Evolutionary conservation across 129 eudicot species (phyloP), one percentile per base, ranked within the genome.

Genomic region (Logfia minima): DNA sequence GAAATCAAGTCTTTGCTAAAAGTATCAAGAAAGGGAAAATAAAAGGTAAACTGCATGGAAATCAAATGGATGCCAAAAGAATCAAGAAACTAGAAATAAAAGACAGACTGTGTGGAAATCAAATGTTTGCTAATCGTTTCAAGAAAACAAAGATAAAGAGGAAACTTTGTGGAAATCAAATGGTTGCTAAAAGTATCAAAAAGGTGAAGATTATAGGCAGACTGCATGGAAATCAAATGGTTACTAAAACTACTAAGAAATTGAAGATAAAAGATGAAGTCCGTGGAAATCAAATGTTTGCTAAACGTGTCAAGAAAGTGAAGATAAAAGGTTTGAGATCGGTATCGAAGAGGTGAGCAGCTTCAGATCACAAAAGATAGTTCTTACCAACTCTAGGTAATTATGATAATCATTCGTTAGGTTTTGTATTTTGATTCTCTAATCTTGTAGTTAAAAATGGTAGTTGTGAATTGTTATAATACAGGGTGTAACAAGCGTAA

Each of bases 181-280:
- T 34, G 8, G 1, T 34, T 19, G 66, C 65, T 72, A n/a, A 52
- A 53, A 52, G 66, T 55, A 52, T n/a, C 18, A 29, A 55, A 66
- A 52, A 72, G 55, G 2, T 19, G 31, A 72, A 72, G 16, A 48
- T 51, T 24, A 70, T 24, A 24, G 6, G 16, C 60, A 45, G 28
- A 51, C 63, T 14, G 23, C 26, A 26, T 17, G 43, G 63, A 24
- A 17, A 9, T 51, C 62, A 29, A 39, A 26, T 48, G 21, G 17
- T 31, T 51, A 13, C 39, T 26, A 48, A 26, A 48, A 48, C 16
- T 23, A 52, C 8, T 14, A 70, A 70, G 75, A 48, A 70, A 26
- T 35, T 51, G 75, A 70, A 70, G 63, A 43, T 69, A 69, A 69
- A 69, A n/a, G n/a, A 31, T n/a, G 23, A 41, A 45, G 19, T 21